phyloP scores from a whole-genome alignment of 2,329 filamentous ascomycete species.

The Monilinia vaccinii-corymbosi region DNA sequence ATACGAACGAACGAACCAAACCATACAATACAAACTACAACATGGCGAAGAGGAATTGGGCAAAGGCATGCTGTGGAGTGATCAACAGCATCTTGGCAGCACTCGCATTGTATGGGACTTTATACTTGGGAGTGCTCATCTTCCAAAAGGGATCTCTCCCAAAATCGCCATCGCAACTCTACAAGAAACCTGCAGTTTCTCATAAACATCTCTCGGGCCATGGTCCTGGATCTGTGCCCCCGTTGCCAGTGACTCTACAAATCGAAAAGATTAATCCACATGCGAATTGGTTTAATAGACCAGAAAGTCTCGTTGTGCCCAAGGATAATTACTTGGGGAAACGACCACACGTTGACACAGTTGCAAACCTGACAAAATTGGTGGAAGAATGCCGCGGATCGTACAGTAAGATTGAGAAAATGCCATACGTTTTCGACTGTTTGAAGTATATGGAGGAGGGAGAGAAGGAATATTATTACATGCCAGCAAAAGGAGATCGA shows the following conservation, averaged over 20 bases:
- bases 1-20: background rate
- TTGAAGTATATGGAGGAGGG: conserved; percentile 40
- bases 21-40: conserved; percentile 4
- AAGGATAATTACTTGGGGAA: conserved; percentile 44
- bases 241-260: conserved; percentile 19
- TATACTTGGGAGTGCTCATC: conserved; percentile 24
- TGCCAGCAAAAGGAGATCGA: conserved; percentile 31
- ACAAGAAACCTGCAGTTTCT: conserved; percentile 16
- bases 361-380: conserved; percentile 42
- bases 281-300: conserved; percentile 45
- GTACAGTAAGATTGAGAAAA: conserved; percentile 43
- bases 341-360: conserved; percentile 42
- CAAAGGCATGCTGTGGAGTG: conserved; percentile 22
- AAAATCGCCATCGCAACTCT: conserved; percentile 23
- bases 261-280: conserved; percentile 40
- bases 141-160: conserved; percentile 24
- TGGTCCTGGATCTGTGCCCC: conserved; percentile 7
- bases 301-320: conserved; percentile 38
- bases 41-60: conserved; percentile 22
- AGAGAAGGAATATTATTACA: conserved; percentile 40
- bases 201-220: conserved; percentile 15
- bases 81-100: conserved; percentile 26
- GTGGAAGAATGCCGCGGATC: conserved; percentile 44
- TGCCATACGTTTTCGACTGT: conserved; percentile 44
- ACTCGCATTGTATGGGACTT: conserved; percentile 21